A percentile compares a stretch with the other conserved stretches of the same genome.
Conservation (phyloP, 306 rosid species). For the Quercus wislizeni region DNA sequence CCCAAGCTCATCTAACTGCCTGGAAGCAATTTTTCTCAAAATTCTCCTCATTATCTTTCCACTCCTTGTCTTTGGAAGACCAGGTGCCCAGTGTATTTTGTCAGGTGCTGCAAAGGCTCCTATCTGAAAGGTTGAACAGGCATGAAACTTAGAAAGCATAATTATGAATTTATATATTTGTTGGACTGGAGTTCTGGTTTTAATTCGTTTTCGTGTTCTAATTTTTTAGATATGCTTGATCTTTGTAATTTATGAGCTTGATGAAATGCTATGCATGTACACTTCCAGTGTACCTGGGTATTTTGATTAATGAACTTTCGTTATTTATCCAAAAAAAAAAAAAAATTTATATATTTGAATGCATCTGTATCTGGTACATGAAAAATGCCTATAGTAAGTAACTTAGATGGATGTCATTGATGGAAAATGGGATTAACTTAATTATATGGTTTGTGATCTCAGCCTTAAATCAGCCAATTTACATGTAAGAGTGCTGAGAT, state of each 20-base stretch:
- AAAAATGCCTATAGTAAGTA: neutral
- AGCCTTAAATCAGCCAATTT: neutral
- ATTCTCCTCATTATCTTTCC: constrained; percentile 99
- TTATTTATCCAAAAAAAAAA: no score
- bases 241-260: no score
- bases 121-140: constrained; percentile 58
- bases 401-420: neutral
- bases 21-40: constrained; percentile 88
- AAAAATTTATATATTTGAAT: neutral
- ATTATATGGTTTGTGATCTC: neutral
- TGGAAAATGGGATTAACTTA: neutral
- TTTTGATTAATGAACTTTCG: no score
- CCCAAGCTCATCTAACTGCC: constrained; percentile 89
- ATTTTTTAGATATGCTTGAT: no score
- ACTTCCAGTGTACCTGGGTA: no score
- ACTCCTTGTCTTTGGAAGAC: constrained; percentile 97
- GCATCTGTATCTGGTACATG: neutral
- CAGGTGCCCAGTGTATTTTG: constrained; percentile 97
- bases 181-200: no score
- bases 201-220: no score
- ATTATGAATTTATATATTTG: neutral
- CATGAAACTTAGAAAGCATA: neutral
- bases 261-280: no score
- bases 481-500: neutral
- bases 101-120: constrained; percentile 99